Evolutionary conservation across 2,329 filamentous ascomycete species (phyloP).

Genomic region (Paracoccidioides brasiliensis): DNA sequence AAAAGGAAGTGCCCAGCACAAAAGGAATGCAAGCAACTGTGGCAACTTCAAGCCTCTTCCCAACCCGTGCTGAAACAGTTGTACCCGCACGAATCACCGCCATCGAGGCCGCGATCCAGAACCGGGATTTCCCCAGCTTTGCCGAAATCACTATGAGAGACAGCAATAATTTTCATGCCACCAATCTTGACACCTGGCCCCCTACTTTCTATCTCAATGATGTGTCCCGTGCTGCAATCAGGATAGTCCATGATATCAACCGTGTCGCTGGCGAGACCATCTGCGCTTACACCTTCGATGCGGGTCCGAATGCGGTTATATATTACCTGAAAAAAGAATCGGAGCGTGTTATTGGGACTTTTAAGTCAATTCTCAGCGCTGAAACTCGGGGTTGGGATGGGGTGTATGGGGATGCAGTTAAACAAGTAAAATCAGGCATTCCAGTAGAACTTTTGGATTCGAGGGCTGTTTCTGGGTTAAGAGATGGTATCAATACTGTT

Average conservation of each 20-base stretch:
- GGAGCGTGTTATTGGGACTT: constrained; percentile 58
- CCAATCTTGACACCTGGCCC: constrained; percentile 86
- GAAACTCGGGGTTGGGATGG: constrained; percentile 41
- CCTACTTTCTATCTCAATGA: constrained; percentile 99
- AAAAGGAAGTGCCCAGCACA: constrained; percentile 89
- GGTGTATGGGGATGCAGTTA: constrained; percentile 43
- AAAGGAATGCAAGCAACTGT: constrained; percentile 97
- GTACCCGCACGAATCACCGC: constrained; percentile 71
- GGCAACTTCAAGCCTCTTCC: constrained; percentile 76
- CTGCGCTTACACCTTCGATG: constrained; percentile 94
- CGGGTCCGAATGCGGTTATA: constrained; percentile 89
- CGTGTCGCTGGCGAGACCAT: constrained; percentile 61
- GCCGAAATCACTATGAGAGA: constrained; percentile 90
- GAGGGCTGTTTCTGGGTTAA: constrained; percentile 49
- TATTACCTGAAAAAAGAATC: constrained; percentile 82
- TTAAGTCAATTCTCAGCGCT: constrained; percentile 62
- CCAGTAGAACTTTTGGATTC: constrained; percentile 45
- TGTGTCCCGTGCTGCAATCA: constrained; percentile 71
- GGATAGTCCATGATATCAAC: constrained; percentile 83
- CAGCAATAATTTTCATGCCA: constrained; percentile 93
- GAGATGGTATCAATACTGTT: constrained; percentile 70
- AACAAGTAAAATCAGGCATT: constrained; percentile 41
- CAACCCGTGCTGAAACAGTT: constrained; percentile 57
- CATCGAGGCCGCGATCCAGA: constrained; percentile 71
- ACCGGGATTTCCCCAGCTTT: constrained; percentile 72